phyloP scores from a whole-genome alignment of 208 protist genomes.

The Leishmania tarentolae region DNA sequence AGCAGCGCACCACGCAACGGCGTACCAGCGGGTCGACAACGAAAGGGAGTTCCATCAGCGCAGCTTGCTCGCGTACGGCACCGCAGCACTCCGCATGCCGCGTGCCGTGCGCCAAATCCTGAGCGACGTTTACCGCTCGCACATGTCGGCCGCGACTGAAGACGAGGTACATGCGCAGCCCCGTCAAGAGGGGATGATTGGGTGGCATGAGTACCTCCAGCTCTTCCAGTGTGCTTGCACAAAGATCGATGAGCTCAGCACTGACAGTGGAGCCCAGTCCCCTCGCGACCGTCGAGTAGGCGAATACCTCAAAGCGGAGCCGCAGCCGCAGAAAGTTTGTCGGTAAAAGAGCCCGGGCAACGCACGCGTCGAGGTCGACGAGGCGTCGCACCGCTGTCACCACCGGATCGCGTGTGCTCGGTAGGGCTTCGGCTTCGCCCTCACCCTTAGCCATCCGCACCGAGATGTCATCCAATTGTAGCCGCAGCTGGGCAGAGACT shows the following conservation, averaged over 20 bases:
- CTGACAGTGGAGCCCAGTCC: slow-evolving; percentile 38
- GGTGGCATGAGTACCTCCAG: slow-evolving; percentile 51
- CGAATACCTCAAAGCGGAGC: slow-evolving; percentile 50
- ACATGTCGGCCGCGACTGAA: slow-evolving; percentile 58
- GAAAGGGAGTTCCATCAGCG: slow-evolving; percentile 56
- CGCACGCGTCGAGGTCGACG: slow-evolving; percentile 46
- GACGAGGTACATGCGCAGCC: slow-evolving; percentile 70
- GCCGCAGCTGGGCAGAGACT: slow-evolving; percentile 4
- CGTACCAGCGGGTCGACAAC: slow-evolving; percentile 60
- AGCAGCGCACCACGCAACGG: slow-evolving; percentile 57
- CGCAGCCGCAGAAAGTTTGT: slow-evolving; percentile 62
- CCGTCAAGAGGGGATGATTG: slow-evolving; percentile 68
- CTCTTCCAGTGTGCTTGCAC: slow-evolving; percentile 53
- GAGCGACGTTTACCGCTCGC: slow-evolving; percentile 23
- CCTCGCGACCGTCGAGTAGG: slow-evolving; percentile 32
- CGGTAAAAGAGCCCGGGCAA: slow-evolving; percentile 34
- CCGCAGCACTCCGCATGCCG: slow-evolving; percentile 61
- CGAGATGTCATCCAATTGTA: slow-evolving; percentile 16
- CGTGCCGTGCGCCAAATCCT: slow-evolving; percentile 18
- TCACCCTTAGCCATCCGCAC: not conserved
- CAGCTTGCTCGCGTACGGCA: slow-evolving; percentile 56
- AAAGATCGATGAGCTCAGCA: slow-evolving; percentile 43
- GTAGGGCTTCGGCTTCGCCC: not conserved
- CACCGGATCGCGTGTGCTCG: slow-evolving; percentile 4
- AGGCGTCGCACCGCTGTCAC: slow-evolving; percentile 40